phyloP scores from a whole-genome alignment of 2,329 filamentous ascomycete species.

The Pseudocercospora musae region DNA sequence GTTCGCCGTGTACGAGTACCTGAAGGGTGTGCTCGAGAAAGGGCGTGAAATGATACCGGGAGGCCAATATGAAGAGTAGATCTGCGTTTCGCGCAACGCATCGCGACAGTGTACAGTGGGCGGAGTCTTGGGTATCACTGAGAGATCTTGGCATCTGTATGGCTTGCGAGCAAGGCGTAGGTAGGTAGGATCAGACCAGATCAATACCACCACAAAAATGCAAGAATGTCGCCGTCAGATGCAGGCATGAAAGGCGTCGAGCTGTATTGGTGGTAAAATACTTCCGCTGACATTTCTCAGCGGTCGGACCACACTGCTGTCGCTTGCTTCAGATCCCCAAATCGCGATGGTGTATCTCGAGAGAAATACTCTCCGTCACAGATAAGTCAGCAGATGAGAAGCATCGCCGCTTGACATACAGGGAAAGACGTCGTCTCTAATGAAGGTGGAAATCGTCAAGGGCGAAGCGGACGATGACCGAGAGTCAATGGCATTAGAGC shows the following conservation, averaged over 20 bases:
- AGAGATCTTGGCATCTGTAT: neutral
- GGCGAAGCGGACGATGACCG: neutral
- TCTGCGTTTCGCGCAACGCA: neutral
- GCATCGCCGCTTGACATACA: too few relatives aligned
- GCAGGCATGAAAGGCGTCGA: neutral
- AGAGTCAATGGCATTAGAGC: neutral
- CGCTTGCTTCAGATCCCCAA: too few relatives aligned
- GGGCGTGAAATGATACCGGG: constrained; percentile 46
- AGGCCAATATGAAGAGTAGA: constrained; percentile 50
- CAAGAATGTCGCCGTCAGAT: neutral
- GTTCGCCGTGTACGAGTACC: constrained; percentile 57
- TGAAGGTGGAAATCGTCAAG: neutral
- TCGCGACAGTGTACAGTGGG: constrained; percentile 1
- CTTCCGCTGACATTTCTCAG: neutral
- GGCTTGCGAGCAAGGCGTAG: neutral
- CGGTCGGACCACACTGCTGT: neutral
- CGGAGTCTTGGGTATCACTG: neutral
- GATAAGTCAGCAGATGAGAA: too few relatives aligned
- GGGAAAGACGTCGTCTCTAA: neutral
- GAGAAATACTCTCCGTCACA: neutral
- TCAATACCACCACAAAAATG: neutral
- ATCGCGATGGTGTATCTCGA: neutral
- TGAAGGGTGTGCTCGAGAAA: constrained; percentile 50
- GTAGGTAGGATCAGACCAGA: neutral
- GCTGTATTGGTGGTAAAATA: neutral